Base-by-base conservation (phyloP, 352 stramenopile genomes). In the Globisporangium yorkense region DNA sequence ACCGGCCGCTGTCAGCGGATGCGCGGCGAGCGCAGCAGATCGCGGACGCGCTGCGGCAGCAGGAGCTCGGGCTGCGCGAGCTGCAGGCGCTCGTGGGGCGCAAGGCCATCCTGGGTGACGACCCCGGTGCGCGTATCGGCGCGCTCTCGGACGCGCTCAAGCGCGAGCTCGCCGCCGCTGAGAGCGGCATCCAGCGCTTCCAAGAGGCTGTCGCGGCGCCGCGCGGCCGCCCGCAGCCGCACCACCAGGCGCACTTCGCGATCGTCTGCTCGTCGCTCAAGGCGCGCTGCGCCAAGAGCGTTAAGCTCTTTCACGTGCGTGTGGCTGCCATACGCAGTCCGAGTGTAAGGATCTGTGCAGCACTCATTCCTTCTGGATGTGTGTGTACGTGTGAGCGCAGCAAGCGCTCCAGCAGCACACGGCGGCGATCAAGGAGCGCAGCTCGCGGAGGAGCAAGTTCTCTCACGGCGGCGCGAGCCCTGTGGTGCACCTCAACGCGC, bases 251-350 rank as follows among this genome's bases (percentile, higher is more conserved):
- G n/a, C 84, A 94, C 60, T 94, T 94, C 60, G 63, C 71, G 8
- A 77, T 94, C 59, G 68, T 94, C 54, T 89, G 78, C 50, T 74
- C 82, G 59, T 92, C 80, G 52, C 73, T 94, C 50, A 92, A 94
- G 64, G 68, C 77, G 47, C 80, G 84, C 46, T 92, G 80, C 54
- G 82, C 84, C 49, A 92, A 90, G 62, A 91, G 79, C 59, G 78
- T 78, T 46, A 90, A 91, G 62, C 67, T 73, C 27, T 89, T 94
- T 53, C 84, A 93, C 56, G 84, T 91, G 60, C 41, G 75, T 72
- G 41, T 57, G 40, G 13, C n/a, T 8, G 24, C 0, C 24, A 40
- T 35, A 8, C 5, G 20, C 59, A 39, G 50, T 33, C 7, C 20
- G 16, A 12, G 5, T 31, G 51, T 52, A 27, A 27, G 24, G 24